A percentile compares a stretch with the other conserved stretches of the same genome.
phyloP scores from a whole-genome alignment of 177 flowering plant genomes.

The Telopea speciosissima region DNA sequence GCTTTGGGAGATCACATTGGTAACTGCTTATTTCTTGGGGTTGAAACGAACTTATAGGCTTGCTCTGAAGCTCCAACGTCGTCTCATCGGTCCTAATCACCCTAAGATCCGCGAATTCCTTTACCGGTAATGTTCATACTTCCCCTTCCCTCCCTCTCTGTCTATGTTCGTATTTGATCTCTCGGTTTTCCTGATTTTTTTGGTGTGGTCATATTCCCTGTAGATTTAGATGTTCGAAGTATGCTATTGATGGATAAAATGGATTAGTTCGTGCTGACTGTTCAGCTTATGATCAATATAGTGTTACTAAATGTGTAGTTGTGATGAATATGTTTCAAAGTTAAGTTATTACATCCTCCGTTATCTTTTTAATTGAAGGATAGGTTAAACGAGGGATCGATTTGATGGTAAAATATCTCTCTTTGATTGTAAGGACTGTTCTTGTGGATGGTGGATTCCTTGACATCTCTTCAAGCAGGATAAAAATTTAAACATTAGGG shows the following conservation, averaged over 20 bases:
- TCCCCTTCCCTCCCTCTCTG: no score
- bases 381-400: neutral
- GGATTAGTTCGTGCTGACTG: neutral
- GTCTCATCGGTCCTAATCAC: constrained; percentile 52
- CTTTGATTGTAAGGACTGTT: no score
- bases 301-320: neutral
- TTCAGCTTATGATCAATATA: neutral
- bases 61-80: constrained; percentile 68
- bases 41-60: constrained; percentile 67
- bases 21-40: constrained; percentile 87
- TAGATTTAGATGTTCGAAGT: neutral
- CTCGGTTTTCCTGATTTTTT: neutral
- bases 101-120: constrained; percentile 55
- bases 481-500: no score
- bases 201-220: neutral
- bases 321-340: neutral
- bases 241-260: neutral
- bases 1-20: constrained; percentile 90
- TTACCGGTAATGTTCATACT: constrained; percentile 36
- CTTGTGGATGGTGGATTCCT: no score
- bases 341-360: neutral
- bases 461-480: neutral
- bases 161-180: neutral
- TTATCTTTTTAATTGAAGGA: neutral
- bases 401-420: neutral